phyloP scores from a whole-genome alignment of 345 rosid genomes.

The Populus simonii region DNA sequence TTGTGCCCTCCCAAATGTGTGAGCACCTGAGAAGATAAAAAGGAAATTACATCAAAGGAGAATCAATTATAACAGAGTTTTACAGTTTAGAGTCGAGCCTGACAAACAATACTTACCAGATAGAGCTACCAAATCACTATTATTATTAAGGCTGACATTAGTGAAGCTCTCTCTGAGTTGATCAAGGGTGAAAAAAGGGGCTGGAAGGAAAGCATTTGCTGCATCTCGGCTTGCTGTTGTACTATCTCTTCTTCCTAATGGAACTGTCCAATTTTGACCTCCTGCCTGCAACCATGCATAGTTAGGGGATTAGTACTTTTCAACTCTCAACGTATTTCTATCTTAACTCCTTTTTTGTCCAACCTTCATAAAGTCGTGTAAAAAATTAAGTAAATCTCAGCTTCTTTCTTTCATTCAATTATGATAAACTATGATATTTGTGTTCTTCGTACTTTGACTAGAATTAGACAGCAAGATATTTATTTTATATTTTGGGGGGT shows the following conservation, averaged over 20 bases:
- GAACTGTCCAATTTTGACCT: constrained; percentile 32
- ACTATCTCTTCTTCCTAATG: constrained; percentile 38
- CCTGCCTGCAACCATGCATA: constrained; percentile 21
- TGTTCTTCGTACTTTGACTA: neutral
- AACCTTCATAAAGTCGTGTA: too few species aligned
- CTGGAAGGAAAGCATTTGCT: constrained; percentile 19
- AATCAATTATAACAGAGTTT: neutral
- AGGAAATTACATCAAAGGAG: neutral
- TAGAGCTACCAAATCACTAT: constrained; percentile 24
- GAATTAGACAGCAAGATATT: neutral
- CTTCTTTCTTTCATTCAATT: too few species aligned
- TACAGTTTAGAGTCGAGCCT: neutral
- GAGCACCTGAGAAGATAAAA: constrained; percentile 39
- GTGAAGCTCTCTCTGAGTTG: constrained; percentile 11
- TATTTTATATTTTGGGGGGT: too few species aligned
- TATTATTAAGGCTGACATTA: constrained; percentile 22
- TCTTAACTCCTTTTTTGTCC: too few species aligned
- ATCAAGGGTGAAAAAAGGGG: neutral
- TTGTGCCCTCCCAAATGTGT: constrained; percentile 60
- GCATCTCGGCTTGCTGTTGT: constrained; percentile 22
- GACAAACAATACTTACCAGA: constrained; percentile 8
- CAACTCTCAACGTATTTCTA: too few species aligned
- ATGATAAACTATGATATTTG: too few species aligned
- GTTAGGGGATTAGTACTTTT: too few species aligned
- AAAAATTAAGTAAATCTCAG: too few species aligned